phyloP scores from a whole-genome alignment of 768 basidiomycete genomes.

The Lactarius hatsudake region DNA sequence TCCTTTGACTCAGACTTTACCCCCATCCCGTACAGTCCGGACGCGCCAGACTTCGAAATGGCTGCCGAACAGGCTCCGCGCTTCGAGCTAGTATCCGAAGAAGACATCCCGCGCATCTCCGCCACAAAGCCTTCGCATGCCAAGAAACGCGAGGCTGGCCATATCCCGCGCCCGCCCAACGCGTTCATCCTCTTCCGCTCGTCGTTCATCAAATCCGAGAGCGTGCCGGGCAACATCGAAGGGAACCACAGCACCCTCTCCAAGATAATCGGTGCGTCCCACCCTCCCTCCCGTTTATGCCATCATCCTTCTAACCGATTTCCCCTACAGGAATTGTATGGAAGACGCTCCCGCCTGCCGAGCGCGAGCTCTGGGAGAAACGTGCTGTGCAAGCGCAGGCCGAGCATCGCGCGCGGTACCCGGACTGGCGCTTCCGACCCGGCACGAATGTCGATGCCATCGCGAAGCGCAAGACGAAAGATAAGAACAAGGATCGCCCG shows the following conservation, averaged over 20 bases:
- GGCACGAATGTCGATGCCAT: constrained; percentile 46
- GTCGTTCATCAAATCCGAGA: constrained; percentile 70
- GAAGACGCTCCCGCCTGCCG: constrained; percentile 64
- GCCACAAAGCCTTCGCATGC: constrained; percentile 45
- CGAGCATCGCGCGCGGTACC: constrained; percentile 71
- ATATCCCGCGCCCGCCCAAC: constrained; percentile 82
- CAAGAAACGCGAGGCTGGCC: constrained; percentile 64
- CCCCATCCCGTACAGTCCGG: constrained; percentile 45
- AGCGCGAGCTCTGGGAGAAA: constrained; percentile 74
- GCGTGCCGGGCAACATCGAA: constrained; percentile 73
- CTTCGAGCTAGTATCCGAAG: constrained; percentile 32
- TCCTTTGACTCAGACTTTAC: constrained; percentile 65
- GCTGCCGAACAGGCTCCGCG: constrained; percentile 36
- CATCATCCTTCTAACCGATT: neutral
- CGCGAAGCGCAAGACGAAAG: constrained; percentile 29
- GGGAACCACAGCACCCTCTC: constrained; percentile 77
- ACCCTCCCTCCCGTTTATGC: neutral
- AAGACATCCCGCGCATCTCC: constrained; percentile 27
- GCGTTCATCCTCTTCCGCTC: constrained; percentile 85
- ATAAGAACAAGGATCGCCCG: constrained; percentile 43
- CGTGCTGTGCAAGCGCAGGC: constrained; percentile 68
- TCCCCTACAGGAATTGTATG: constrained; percentile 58
- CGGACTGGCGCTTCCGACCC: constrained; percentile 80
- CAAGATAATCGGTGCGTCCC: constrained; percentile 74
- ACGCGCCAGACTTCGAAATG: constrained; percentile 22